These are phyloP conservation scores for Trichocomaceae sp. DNA, from an alignment of 2,329 filamentous ascomycete species.

Conservation along the genomic window DNA sequence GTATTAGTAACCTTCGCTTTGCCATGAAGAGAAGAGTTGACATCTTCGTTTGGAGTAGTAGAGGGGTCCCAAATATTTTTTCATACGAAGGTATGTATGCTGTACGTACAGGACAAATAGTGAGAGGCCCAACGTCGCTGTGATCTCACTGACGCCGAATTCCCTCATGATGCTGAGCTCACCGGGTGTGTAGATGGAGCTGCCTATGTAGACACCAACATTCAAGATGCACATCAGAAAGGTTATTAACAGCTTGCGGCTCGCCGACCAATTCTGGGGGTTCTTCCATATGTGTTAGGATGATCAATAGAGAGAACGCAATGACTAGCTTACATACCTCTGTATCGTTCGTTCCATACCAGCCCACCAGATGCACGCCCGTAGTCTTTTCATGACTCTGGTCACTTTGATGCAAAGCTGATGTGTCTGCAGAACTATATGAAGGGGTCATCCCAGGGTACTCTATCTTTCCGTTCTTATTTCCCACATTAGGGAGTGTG, in stretches of 20 bases:
- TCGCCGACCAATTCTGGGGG: constrained; percentile 21
- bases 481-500: too few relatives aligned
- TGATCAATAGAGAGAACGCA: not conserved
- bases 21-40: not conserved
- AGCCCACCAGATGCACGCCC: not conserved
- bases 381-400: not conserved
- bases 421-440: not conserved
- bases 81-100: not conserved
- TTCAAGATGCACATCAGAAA: constrained; percentile 28
- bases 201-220: constrained; percentile 32
- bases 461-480: too few relatives aligned
- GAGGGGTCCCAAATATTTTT: not conserved
- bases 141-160: constrained; percentile 26
- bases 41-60: too few relatives aligned
- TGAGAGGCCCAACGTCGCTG: constrained; percentile 51
- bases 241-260: constrained; percentile 18
- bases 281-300: constrained; percentile 11
- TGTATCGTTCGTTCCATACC: not conserved
- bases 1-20: not conserved
- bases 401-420: not conserved
- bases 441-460: not conserved
- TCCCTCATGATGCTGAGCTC: constrained; percentile 20
- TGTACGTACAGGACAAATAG: constrained; percentile 48
- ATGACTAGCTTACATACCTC: not conserved
- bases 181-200: constrained; percentile 27